These are phyloP conservation scores for Moesziomyces globuligerus DNA, from an alignment of 1,284 basidiomycete genomes.

Conservation along the genomic window DNA sequence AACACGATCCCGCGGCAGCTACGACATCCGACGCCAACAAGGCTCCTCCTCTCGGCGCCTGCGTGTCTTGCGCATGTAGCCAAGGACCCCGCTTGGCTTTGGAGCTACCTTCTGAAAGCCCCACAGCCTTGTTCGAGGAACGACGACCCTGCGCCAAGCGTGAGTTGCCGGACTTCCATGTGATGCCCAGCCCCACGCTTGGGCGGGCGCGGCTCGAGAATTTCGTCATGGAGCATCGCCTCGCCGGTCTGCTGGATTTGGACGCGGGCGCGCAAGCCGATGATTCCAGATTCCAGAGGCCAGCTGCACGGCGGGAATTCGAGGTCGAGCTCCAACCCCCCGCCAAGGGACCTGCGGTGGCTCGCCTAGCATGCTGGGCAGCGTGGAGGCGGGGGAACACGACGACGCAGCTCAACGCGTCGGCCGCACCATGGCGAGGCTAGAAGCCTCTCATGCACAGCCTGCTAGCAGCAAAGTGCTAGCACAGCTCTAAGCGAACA, in stretches of 20 bases:
- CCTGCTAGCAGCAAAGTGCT: not conserved
- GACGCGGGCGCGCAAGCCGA: not conserved
- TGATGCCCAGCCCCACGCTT: not conserved
- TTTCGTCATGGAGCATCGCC: not conserved
- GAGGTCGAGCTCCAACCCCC: too few relatives aligned
- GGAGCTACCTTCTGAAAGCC: too few relatives aligned
- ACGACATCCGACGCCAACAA: too few relatives aligned
- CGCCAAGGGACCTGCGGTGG: too few relatives aligned
- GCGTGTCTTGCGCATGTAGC: too few relatives aligned
- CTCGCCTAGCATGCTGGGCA: too few relatives aligned
- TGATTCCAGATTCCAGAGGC: not conserved
- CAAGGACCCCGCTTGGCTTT: too few relatives aligned
- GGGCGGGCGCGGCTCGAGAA: not conserved
- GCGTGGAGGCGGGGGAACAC: too few relatives aligned
- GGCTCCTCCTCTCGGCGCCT: too few relatives aligned
- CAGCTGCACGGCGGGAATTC: not conserved
- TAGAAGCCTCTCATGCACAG: not conserved
- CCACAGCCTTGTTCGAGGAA: too few relatives aligned
- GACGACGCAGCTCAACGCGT: not conserved
- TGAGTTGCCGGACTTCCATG: not conserved
- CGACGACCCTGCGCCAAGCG: not conserved
- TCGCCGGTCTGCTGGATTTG: not conserved
- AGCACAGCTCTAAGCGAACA: too few relatives aligned
- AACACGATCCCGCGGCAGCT: too few relatives aligned
- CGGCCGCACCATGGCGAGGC: not conserved